These are phyloP conservation scores for Epichloe gansuensis DNA, from an alignment of 2,329 filamentous ascomycete genomes.

Conservation along the genomic window DNA sequence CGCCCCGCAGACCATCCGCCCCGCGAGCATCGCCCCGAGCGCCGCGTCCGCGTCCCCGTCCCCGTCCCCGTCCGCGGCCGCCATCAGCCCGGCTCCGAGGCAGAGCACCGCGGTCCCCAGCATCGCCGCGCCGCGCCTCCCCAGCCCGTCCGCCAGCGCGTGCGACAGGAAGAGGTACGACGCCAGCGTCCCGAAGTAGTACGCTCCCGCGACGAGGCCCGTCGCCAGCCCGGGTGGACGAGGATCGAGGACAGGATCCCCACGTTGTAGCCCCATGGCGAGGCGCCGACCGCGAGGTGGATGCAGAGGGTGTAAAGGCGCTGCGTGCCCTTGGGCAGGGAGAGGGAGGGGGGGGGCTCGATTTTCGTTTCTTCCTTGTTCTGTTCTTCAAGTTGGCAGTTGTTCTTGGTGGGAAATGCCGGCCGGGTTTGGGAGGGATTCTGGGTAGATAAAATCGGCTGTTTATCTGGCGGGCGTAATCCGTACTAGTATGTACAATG, in stretches of 20 bases:
- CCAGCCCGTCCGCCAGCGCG: slow-evolving; percentile 35
- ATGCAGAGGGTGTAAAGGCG: slow-evolving; percentile 34
- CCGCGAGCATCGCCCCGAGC: slow-evolving; percentile 35
- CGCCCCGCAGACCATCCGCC: slow-evolving; percentile 37
- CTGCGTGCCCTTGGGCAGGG: slow-evolving; percentile 7
- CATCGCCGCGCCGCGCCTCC: slow-evolving; percentile 37
- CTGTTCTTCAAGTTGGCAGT: neutral
- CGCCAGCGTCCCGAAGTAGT: slow-evolving; percentile 43
- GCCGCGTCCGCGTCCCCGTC: slow-evolving; percentile 19
- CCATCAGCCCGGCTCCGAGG: slow-evolving; percentile 36
- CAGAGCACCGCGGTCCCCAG: slow-evolving; percentile 32
- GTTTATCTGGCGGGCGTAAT: no score
- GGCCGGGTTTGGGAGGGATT: no score
- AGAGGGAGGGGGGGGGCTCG: no score
- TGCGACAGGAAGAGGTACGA: slow-evolving; percentile 43
- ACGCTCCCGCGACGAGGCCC: slow-evolving; percentile 42
- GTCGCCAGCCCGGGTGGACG: slow-evolving; percentile 40
- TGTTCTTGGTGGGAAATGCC: no score
- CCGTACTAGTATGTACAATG: no score
- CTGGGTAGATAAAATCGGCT: no score
- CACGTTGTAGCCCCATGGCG: slow-evolving; percentile 47
- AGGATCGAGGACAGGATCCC: slow-evolving; percentile 44
- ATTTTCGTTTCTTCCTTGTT: neutral
- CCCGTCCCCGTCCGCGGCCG: slow-evolving; percentile 23
- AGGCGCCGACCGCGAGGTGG: slow-evolving; percentile 42